These are phyloP conservation scores for Suillus cothurnatus DNA, from an alignment of 768 basidiomycete species.

Conservation along the genomic window DNA sequence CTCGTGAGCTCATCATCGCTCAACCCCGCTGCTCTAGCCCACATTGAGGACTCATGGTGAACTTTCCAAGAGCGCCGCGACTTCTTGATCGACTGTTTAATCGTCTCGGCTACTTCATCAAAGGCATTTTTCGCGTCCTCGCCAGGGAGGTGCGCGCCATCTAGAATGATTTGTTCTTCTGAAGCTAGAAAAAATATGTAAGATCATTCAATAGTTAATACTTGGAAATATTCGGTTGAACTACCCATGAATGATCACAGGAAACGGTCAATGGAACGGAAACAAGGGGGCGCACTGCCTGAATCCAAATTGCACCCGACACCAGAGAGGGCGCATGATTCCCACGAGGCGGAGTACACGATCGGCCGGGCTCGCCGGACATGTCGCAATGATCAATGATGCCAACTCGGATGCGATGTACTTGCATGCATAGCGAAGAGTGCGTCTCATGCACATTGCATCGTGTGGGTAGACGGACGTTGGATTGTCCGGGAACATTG, in stretches of 20 bases:
- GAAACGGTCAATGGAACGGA: not conserved
- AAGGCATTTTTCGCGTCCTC: constrained; percentile 68
- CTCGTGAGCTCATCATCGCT: constrained; percentile 52
- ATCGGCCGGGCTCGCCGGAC: not conserved
- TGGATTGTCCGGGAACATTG: not conserved
- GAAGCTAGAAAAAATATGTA: constrained; percentile 45
- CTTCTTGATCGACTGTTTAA: constrained; percentile 67
- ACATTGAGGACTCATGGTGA: constrained; percentile 58
- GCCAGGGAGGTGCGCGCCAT: constrained; percentile 60
- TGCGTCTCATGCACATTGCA: not conserved
- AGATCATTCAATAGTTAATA: not conserved
- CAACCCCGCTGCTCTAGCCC: constrained; percentile 57
- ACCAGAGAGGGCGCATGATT: not conserved
- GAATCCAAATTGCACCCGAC: not conserved
- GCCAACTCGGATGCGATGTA: not conserved
- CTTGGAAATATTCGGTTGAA: not conserved
- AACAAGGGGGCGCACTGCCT: not conserved
- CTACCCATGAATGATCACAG: constrained; percentile 1
- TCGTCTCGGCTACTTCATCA: constrained; percentile 48
- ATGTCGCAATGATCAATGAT: not conserved
- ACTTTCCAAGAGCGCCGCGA: constrained; percentile 73
- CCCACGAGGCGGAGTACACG: not conserved
- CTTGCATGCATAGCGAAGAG: not conserved
- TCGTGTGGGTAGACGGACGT: not conserved
- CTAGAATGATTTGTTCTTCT: constrained; percentile 56